Percentiles rank a stretch among this genome's conserved stretches.
Conservation (phyloP, 768 basidiomycete species). For the Russula sp. region DNA sequence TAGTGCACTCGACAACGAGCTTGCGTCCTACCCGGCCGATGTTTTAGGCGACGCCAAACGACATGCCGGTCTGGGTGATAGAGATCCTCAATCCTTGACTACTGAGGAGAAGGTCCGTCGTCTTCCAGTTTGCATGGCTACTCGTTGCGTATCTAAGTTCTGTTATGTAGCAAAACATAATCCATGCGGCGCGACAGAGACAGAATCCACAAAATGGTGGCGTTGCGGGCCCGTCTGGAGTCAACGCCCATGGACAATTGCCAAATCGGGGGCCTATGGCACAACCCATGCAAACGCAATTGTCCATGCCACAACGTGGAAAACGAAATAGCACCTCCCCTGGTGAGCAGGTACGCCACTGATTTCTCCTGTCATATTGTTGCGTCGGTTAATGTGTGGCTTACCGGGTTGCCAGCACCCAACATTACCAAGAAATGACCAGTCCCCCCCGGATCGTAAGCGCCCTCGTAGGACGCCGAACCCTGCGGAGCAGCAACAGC, state of each 20-base stretch:
- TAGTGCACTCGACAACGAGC: conserved; percentile 42
- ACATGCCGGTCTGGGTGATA: conserved; percentile 47
- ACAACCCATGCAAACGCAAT: conserved; percentile 33
- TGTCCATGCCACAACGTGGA: conserved; percentile 42
- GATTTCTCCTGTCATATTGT: not conserved
- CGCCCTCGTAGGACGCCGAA: conserved; percentile 37
- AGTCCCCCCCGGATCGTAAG: conserved; percentile 38
- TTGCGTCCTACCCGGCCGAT: conserved; percentile 41
- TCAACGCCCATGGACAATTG: conserved; percentile 36
- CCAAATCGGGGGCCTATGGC: conserved; percentile 35
- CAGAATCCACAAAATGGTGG: conserved; percentile 40
- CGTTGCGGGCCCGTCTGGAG: conserved; percentile 43
- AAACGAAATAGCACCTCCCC: conserved; percentile 42
- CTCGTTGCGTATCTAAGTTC: conserved; percentile 12
- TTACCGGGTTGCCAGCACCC: conserved; percentile 31
- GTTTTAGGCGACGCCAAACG: conserved; percentile 40
- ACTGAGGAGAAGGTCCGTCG: conserved; percentile 58
- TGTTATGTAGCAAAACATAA: conserved; percentile 40
- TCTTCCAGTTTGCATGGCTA: conserved; percentile 12
- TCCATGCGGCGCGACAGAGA: conserved; percentile 30
- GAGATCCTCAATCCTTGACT: conserved; percentile 45
- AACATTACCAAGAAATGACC: conserved; percentile 35
- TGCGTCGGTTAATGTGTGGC: conserved; percentile 4
- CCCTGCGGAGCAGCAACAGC: conserved; percentile 33
- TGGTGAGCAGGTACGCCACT: conserved; percentile 36